phyloP scores from a whole-genome alignment of 495 filamentous ascomycete genomes.

The Lophiotrema nucula region DNA sequence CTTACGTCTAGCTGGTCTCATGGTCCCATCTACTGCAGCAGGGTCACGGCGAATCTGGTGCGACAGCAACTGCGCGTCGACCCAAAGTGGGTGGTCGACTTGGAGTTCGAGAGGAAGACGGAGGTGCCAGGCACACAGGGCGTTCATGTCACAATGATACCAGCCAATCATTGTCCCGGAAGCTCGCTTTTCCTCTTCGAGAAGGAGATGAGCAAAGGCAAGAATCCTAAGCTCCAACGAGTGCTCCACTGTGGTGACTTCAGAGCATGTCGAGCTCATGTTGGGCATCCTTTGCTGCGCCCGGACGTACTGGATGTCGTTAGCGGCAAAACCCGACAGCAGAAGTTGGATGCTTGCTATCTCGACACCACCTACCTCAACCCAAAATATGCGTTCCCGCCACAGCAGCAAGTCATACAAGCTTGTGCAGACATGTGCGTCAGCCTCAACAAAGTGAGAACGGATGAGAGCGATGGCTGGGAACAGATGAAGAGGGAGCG shows the following conservation, averaged over 20 bases:
- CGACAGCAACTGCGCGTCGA: slow-evolving; percentile 81
- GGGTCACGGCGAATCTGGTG: slow-evolving; percentile 86
- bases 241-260: slow-evolving; percentile 97
- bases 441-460: slow-evolving; percentile 56
- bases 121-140: slow-evolving; percentile 79
- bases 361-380: slow-evolving; percentile 96
- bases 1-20: slow-evolving; percentile 85
- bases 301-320: slow-evolving; percentile 68
- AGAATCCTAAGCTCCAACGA: slow-evolving; percentile 62
- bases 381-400: slow-evolving; percentile 92
- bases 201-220: slow-evolving; percentile 62
- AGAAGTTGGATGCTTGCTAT: slow-evolving; percentile 91
- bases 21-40: slow-evolving; percentile 94
- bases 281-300: slow-evolving; percentile 75
- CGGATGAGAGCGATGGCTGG: slow-evolving; percentile 53
- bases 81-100: slow-evolving; percentile 76
- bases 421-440: slow-evolving; percentile 91
- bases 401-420: slow-evolving; percentile 77
- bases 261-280: slow-evolving; percentile 80
- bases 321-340: slow-evolving; percentile 69
- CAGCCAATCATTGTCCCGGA: slow-evolving; percentile 94
- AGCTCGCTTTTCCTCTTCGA: slow-evolving; percentile 93
- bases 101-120: slow-evolving; percentile 80
- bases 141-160: slow-evolving; percentile 88
- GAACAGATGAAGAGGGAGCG: slow-evolving; percentile 51